Evolutionary conservation across 1,284 basidiomycete species (phyloP).

Genomic region (Trametes hirsuta): DNA sequence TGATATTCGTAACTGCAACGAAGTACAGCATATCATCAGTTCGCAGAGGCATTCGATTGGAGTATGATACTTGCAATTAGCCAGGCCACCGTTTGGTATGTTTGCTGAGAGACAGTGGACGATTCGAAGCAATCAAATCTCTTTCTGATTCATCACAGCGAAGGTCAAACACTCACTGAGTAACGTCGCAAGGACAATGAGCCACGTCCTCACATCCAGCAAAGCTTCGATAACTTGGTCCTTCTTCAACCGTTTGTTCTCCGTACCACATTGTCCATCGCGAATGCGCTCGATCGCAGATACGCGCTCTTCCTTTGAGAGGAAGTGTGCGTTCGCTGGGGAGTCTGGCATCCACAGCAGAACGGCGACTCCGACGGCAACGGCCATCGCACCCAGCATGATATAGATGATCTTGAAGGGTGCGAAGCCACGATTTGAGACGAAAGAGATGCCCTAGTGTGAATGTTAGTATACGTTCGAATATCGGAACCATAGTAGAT

Average conservation of each 20-base stretch:
- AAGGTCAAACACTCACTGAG: conserved; percentile 43
- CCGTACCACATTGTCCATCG: conserved; percentile 67
- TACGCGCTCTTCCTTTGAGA: conserved; percentile 65
- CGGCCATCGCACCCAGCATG: conserved; percentile 63
- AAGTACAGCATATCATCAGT: neutral
- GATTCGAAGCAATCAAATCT: neutral
- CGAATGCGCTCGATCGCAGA: conserved; percentile 71
- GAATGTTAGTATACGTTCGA: neutral
- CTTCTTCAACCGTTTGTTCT: conserved; percentile 65
- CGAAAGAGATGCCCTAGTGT: conserved; percentile 55
- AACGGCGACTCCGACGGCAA: conserved; percentile 59
- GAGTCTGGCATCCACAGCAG: conserved; percentile 70
- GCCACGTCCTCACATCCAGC: conserved; percentile 62
- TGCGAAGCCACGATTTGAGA: conserved; percentile 48
- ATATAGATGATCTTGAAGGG: conserved; percentile 71
- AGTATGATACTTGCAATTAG: conserved; percentile 53
- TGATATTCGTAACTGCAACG: conserved; percentile 57
- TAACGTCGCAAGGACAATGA: conserved; percentile 64
- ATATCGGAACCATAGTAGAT: neutral
- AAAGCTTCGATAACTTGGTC: conserved; percentile 63
- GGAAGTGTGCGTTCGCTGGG: conserved; percentile 59
- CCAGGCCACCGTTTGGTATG: conserved; percentile 68
- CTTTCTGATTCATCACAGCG: neutral
- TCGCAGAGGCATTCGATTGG: neutral
- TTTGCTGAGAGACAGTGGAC: conserved; percentile 43